A percentile compares a stretch with the other conserved stretches of the same genome.
Conservation (phyloP, 441 rosid genomes). For the Populus hybrid region DNA sequence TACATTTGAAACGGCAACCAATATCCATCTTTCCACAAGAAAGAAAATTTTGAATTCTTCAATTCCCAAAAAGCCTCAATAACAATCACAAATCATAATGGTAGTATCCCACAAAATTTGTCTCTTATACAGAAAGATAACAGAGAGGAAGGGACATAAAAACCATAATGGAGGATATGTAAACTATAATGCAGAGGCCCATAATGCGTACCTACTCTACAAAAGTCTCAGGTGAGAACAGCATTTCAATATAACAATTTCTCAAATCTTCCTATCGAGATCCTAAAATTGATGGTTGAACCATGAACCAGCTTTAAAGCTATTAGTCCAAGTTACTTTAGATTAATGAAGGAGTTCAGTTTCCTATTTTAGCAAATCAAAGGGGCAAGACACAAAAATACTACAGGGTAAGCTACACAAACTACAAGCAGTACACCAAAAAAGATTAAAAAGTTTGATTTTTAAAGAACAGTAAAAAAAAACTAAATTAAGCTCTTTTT, state of each 20-base stretch:
- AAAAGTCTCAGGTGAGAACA: background rate
- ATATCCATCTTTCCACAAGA: background rate
- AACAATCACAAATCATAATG: background rate
- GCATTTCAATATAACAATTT: background rate
- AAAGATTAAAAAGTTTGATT: background rate
- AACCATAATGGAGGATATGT: background rate
- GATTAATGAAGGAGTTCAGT: background rate
- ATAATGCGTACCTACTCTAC: background rate
- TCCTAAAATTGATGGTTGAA: background rate
- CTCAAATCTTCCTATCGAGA: background rate
- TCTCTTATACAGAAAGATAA: too few species aligned
- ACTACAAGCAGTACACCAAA: background rate
- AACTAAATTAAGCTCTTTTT: background rate
- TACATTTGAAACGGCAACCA: background rate
- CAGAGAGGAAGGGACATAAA: background rate
- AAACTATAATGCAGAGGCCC: background rate
- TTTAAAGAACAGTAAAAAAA: background rate
- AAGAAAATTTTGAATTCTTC: background rate
- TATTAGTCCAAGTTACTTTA: background rate
- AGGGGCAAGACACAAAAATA: background rate
- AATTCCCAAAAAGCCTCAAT: background rate
- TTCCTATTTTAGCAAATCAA: background rate
- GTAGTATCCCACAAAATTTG: background rate
- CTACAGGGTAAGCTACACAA: background rate
- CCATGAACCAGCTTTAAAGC: background rate